A percentile compares a stretch with the other conserved stretches of the same genome.
phyloP scores from a whole-genome alignment of 352 stramenopile species.

The Halophytophthora batemanensis region DNA sequence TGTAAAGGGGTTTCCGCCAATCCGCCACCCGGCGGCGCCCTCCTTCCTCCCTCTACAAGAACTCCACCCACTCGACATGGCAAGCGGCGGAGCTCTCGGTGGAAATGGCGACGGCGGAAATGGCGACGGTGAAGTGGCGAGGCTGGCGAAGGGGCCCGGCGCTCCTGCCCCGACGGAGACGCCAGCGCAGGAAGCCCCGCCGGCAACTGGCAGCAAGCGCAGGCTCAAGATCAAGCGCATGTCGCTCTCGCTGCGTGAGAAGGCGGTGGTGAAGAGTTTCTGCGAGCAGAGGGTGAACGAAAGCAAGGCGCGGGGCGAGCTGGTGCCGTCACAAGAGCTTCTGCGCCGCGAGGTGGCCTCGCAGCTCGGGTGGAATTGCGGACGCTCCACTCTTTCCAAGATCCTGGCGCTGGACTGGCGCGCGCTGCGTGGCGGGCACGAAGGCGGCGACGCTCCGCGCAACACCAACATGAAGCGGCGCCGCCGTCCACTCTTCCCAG shows the following conservation, averaged over 20 bases:
- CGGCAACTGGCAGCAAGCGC: conserved; percentile 13
- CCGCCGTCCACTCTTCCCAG: conserved; percentile 64
- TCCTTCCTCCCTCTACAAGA: conserved; percentile 25
- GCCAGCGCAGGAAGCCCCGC: neutral
- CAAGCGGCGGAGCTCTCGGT: conserved; percentile 6
- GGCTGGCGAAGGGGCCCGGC: neutral
- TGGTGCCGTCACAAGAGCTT: conserved; percentile 57
- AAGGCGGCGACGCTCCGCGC: conserved; percentile 32
- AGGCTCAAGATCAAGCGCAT: conserved; percentile 36
- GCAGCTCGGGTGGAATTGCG: conserved; percentile 62
- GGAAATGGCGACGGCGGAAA: conserved; percentile 1
- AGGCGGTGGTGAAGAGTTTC: conserved; percentile 72
- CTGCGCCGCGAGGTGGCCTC: conserved; percentile 47
- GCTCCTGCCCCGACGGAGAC: neutral
- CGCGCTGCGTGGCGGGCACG: conserved; percentile 27
- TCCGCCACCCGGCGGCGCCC: too few species aligned
- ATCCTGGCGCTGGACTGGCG: conserved; percentile 72
- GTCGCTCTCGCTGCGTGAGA: conserved; percentile 67
- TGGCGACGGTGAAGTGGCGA: neutral
- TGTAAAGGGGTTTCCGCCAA: too few species aligned
- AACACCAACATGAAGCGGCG: conserved; percentile 79
- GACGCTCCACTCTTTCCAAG: conserved; percentile 73
- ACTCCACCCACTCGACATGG: conserved; percentile 6
- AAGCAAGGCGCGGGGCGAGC: conserved; percentile 50
- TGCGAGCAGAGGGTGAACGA: conserved; percentile 62